Percentiles rank a stretch among this genome's conserved stretches.
Evolutionary conservation across 2,329 filamentous ascomycete genomes (phyloP).

Genomic region (Trichoderma cornu-damae): DNA sequence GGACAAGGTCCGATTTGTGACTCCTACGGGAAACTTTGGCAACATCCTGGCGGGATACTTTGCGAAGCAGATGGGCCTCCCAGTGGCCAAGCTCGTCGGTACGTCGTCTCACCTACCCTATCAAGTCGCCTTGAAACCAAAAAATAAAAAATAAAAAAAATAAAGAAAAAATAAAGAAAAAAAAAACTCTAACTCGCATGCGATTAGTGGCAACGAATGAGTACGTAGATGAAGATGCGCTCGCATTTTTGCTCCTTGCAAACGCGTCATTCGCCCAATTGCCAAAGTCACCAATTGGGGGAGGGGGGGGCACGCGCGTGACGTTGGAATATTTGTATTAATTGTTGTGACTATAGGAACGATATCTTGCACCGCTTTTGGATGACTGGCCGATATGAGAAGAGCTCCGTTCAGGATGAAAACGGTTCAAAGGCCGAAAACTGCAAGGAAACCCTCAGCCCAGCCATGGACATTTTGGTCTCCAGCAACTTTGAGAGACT

Average conservation of each 20-base stretch:
- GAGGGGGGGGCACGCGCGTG: no score
- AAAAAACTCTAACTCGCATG: neutral
- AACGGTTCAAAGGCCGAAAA: conserved; percentile 40
- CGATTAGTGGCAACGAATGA: conserved; percentile 62
- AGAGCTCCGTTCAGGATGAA: conserved; percentile 46
- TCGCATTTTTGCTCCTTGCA: no score
- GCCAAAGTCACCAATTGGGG: neutral
- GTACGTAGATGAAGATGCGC: neutral
- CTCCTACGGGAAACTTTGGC: conserved; percentile 95
- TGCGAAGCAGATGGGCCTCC: conserved; percentile 82
- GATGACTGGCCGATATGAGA: conserved; percentile 84
- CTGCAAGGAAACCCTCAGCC: conserved; percentile 65
- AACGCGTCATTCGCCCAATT: neutral
- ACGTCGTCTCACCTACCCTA: conserved; percentile 39
- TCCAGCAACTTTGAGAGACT: conserved; percentile 95
- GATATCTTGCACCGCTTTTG: conserved; percentile 96
- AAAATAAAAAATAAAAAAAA: no score
- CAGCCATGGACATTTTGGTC: conserved; percentile 97
- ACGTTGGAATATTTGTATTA: neutral
- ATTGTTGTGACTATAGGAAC: conserved; percentile 45
- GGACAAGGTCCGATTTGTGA: conserved; percentile 74
- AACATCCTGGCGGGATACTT: conserved; percentile 94
- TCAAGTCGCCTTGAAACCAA: accelerated
- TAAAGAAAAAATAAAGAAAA: no score
- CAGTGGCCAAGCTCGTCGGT: conserved; percentile 80